A percentile compares a stretch with the other conserved stretches of the same genome.
phyloP scores from a whole-genome alignment of 495 filamentous ascomycete genomes.

The Tuber brumale region DNA sequence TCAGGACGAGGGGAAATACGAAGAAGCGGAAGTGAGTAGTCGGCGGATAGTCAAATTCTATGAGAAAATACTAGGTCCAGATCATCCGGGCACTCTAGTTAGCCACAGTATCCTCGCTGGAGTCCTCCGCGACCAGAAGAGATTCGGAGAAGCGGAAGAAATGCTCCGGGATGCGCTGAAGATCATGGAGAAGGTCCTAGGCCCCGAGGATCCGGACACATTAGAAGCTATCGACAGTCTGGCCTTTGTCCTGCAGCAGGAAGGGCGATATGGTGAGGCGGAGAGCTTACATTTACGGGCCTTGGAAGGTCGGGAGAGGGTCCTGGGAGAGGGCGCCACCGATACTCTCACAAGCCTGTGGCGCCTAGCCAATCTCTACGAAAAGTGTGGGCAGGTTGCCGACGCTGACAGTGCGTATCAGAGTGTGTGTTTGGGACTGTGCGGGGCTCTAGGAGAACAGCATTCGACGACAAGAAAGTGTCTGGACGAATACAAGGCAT shows the following conservation, averaged over 20 bases:
- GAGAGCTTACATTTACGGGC: slow-evolving; percentile 16
- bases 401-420: background rate
- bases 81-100: background rate
- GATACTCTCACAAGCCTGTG: background rate
- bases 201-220: slow-evolving; percentile 21
- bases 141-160: slow-evolving; percentile 26
- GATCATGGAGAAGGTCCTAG: slow-evolving; percentile 13
- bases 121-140: background rate
- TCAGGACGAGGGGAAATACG: background rate
- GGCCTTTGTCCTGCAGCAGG: slow-evolving; percentile 2
- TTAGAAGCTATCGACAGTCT: slow-evolving; percentile 13
- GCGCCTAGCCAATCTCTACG: background rate
- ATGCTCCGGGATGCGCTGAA: slow-evolving; percentile 21
- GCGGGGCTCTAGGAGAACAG: background rate
- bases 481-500: background rate
- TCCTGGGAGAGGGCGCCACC: slow-evolving; percentile 6
- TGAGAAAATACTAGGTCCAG: background rate
- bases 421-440: background rate
- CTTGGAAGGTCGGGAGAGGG: slow-evolving; percentile 13
- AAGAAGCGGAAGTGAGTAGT: background rate
- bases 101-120: background rate
- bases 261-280: slow-evolving; percentile 25
- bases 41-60: slow-evolving; percentile 1
- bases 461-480: background rate
- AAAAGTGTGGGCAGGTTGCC: background rate